Evolutionary conservation across 2,329 filamentous ascomycete genomes (phyloP), one percentile per base, ranked within the genome.

Genomic region (Corniculantispora saksenae): DNA sequence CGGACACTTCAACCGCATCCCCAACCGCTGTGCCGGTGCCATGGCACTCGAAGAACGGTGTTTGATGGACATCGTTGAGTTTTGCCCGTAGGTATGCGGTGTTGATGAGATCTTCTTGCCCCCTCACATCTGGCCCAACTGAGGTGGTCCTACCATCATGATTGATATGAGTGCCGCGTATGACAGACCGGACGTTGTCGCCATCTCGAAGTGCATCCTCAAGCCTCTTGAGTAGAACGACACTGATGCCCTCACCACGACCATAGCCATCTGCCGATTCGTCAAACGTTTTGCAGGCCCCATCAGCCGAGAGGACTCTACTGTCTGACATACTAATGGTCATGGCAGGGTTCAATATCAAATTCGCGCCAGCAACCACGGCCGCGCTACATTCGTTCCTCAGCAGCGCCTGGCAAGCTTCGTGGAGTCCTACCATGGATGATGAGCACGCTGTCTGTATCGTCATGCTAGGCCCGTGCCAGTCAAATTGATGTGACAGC

Each of bases 371-470:
- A 23, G 1, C 77, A 0, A 78, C 76, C 4, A 80, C 69, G 9
- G 77, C 77, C 0, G 69, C 67, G 15, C 71, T 65, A n/a, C 73
- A 76, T 19, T 79, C 77, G 0, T 70, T 66, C 5, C 71, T 70
- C 50, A 78, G 72, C 21, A 79, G 64, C 0, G 75, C 74, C 21
- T 67, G 60, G 35, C 68, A 67, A 10, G 68, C 70, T 15, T 68
- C 61, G 27, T 71, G 67, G 2, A 70, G 55, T 13, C 60, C 63
- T 27, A 75, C 74, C 32, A 77, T 68, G 1, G 73, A 74, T 0
- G 76, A 75, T 0, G 77, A 78, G 58, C 77, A 80, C 1, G 75
- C 78, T 2, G 76, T 79, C 17, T 63, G 59, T n/a, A 79, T 68
- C 9, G 66, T 65, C 10, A 69, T 60, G 25, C 70, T 72, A 4